Evolutionary conservation across 495 filamentous ascomycete genomes (phyloP).

Genomic region (Daldinia vernicosa): DNA sequence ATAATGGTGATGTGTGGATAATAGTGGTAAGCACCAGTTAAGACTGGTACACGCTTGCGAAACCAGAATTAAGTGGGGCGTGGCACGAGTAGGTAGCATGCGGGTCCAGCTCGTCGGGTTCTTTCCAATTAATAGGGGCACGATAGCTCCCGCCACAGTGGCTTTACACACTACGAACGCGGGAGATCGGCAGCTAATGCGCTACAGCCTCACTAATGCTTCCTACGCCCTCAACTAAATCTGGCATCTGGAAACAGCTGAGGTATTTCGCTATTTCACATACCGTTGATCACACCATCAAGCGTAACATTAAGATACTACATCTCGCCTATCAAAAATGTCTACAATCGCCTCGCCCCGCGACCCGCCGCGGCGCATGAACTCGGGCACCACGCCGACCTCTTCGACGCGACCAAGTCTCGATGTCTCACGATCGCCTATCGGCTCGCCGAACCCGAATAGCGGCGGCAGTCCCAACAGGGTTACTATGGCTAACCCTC

Average conservation of each 20-base stretch:
- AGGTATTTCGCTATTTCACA: neutral
- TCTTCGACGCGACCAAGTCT: constrained; percentile 80
- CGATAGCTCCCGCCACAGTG: constrained; percentile 43
- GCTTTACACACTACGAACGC: constrained; percentile 34
- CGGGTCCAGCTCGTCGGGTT: neutral
- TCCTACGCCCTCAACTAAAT: neutral
- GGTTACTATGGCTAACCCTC: constrained; percentile 53
- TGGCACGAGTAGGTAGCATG: no score
- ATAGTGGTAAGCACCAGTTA: no score
- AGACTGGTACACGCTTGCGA: no score
- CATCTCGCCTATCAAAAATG: constrained; percentile 59
- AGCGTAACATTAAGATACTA: neutral
- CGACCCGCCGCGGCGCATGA: constrained; percentile 58
- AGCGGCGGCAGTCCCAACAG: constrained; percentile 58
- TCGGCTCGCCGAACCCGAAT: constrained; percentile 62
- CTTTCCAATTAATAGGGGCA: neutral
- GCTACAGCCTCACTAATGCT: constrained; percentile 25
- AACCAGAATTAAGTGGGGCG: no score
- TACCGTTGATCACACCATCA: neutral
- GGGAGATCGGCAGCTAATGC: constrained; percentile 40
- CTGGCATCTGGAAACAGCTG: constrained; percentile 20
- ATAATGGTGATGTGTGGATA: no score
- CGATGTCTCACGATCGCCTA: constrained; percentile 66
- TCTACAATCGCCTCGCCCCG: constrained; percentile 80
- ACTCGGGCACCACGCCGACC: constrained; percentile 63